phyloP scores from a whole-genome alignment of 129 eudicot genomes.

The Lonicera japonica region DNA sequence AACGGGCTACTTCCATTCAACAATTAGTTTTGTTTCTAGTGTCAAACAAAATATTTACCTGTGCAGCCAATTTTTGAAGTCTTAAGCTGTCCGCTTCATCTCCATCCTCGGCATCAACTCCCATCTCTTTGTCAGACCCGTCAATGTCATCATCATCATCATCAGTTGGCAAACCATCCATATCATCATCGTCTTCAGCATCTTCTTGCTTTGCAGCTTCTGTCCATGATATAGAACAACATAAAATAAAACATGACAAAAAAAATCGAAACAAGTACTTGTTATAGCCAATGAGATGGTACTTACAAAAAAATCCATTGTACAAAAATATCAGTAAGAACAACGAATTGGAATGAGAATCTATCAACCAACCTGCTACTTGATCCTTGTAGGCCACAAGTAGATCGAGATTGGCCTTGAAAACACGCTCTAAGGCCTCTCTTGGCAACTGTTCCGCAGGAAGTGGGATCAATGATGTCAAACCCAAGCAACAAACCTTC shows the following conservation, averaged over 20 bases:
- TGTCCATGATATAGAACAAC: conserved; percentile 10
- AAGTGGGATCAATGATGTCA: conserved; percentile 79
- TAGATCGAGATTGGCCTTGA: conserved; percentile 83
- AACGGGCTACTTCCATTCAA: too few species aligned
- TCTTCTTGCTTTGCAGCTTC: conserved; percentile 40
- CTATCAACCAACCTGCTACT: conserved; percentile 56
- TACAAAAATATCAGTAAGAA: too few species aligned
- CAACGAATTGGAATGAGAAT: background rate
- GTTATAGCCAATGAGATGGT: conserved; percentile 2
- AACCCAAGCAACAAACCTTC: conserved; percentile 93
- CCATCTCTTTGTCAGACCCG: conserved; percentile 82
- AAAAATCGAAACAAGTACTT: background rate
- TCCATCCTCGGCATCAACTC: conserved; percentile 74
- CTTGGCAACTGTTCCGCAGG: conserved; percentile 84
- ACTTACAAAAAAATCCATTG: background rate
- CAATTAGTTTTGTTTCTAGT: too few species aligned
- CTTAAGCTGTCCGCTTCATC: conserved; percentile 71
- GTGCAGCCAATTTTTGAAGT: conserved; percentile 73
- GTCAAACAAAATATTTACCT: conserved; percentile 28
- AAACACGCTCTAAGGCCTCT: conserved; percentile 89
- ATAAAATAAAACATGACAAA: conserved; percentile 1
- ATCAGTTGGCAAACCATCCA: conserved; percentile 72
- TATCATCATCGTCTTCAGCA: conserved; percentile 57
- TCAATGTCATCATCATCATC: conserved; percentile 63
- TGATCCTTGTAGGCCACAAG: conserved; percentile 95